Percentiles rank a stretch among this genome's conserved stretches.
phyloP scores from a whole-genome alignment of 164 flowering plant genomes.

The Houttuynia cordata region DNA sequence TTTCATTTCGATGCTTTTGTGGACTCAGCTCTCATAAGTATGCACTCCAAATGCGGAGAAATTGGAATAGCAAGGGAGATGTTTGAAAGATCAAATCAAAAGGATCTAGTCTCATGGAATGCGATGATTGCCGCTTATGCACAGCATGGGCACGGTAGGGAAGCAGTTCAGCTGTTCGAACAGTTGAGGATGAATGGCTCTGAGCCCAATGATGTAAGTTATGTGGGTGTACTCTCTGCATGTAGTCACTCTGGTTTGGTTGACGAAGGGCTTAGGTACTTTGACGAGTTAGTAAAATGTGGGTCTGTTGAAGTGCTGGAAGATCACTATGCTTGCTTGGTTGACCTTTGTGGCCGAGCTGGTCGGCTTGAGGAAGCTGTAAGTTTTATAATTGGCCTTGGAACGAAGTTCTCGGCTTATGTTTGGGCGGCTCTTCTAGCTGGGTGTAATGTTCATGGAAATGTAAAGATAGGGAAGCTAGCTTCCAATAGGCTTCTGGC shows the following conservation, averaged over 20 bases:
- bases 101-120: slow-evolving; percentile 11
- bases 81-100: slow-evolving; percentile 8
- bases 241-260: slow-evolving; percentile 13
- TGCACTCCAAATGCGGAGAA: slow-evolving; percentile 14
- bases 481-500: slow-evolving; percentile 11
- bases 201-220: slow-evolving; percentile 12
- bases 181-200: slow-evolving; percentile 5
- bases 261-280: slow-evolving; percentile 8
- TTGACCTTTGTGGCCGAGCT: slow-evolving; percentile 12
- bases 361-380: slow-evolving; percentile 13
- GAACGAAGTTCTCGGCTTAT: slow-evolving; percentile 4
- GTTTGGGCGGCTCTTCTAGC: slow-evolving; percentile 13
- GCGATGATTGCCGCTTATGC: slow-evolving; percentile 11
- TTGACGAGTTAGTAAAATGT: slow-evolving; percentile 2
- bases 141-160: slow-evolving; percentile 9
- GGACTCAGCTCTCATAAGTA: slow-evolving; percentile 10
- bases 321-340: slow-evolving; percentile 12
- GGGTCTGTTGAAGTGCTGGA: slow-evolving; percentile 6
- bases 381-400: slow-evolving; percentile 3
- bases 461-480: slow-evolving; percentile 7
- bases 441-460: slow-evolving; percentile 12
- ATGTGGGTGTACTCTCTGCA: slow-evolving; percentile 10
- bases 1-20: slow-evolving; percentile 5
- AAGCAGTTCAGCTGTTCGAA: slow-evolving; percentile 7
- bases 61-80: slow-evolving; percentile 7